Evolutionary conservation across 306 rosid species (phyloP), one percentile per base, ranked within the genome.

Genomic region (Geum urbanum): DNA sequence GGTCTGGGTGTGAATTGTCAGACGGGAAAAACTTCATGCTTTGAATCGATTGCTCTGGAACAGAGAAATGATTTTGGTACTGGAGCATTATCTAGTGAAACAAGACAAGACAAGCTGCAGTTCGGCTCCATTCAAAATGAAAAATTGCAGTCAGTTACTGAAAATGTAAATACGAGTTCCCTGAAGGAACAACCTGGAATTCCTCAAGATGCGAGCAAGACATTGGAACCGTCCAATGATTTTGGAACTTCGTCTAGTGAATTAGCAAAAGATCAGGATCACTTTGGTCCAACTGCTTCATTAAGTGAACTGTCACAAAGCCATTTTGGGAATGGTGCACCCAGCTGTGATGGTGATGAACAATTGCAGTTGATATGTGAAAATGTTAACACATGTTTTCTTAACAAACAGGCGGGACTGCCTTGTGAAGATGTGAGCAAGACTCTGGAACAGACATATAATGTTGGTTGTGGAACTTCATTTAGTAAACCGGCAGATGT

Each of bases 371-470:
- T 9, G 2, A 16, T 51, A 37, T 19, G 52, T 51, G 45, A 43
- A 62, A 72, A 63, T 35, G 19, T n/a, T 15, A 51, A 5, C 53
- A 43, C 18, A 22, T 44, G 12, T 20, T 63, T 52, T 24, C 60
- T 22, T 19, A 27, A 4, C 64, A 71, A 32, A 47, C 41, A 54
- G 11, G 24, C 50, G 8, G 72, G 20, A 12, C 41, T 40, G 47
- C 58, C 74, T 61, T 20, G 72, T 55, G 71, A 56, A 51, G 63
- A 24, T 51, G 55, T 50, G 24, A 51, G 46, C 39, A 63, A 40
- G 47, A 24, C 45, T 76, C 20, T 18, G 46, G 74, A 78, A 67
- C 71, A 61, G 75, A 61, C 19, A 49, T 41, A 61, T 52, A 54
- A 53, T 67, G 46, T 32, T 60, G 66, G 18, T 46, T 45, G 64